phyloP scores from a whole-genome alignment of 345 rosid species.

The Gossypium stocksii region DNA sequence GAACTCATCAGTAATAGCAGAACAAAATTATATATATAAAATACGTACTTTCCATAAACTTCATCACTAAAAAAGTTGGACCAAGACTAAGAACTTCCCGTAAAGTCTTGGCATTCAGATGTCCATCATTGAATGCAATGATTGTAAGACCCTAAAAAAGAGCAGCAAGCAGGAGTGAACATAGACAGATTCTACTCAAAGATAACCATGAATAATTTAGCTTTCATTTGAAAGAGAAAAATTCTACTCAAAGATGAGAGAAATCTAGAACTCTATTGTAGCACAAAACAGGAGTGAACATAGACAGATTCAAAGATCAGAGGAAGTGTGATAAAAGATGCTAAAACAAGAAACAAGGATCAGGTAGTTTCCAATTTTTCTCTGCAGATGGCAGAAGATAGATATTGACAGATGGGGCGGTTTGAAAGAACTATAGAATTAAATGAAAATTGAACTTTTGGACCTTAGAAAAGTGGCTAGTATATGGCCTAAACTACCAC shows the following conservation, averaged over 20 bases:
- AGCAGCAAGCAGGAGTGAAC: not conserved
- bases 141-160: constrained; percentile 66
- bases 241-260: not conserved
- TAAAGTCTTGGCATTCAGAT: constrained; percentile 45
- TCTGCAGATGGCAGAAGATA: not conserved
- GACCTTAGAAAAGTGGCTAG: not conserved
- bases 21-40: not conserved
- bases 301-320: not conserved
- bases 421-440: not conserved
- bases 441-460: not conserved
- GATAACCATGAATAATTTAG: not conserved
- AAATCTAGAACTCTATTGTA: not conserved
- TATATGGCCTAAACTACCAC: not conserved
- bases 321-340: not conserved
- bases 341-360: not conserved
- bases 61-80: constrained; percentile 93
- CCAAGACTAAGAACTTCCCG: constrained; percentile 85
- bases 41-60: constrained; percentile 74
- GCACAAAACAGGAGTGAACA: not conserved
- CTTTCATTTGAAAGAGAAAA: not conserved
- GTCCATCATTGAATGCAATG: constrained; percentile 72
- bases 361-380: not conserved
- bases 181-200: too few relatives aligned
- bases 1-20: constrained; percentile 1
- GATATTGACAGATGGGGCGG: not conserved